Conservation (phyloP, 306 rosid species). For the Vachellia collinsii region DNA sequence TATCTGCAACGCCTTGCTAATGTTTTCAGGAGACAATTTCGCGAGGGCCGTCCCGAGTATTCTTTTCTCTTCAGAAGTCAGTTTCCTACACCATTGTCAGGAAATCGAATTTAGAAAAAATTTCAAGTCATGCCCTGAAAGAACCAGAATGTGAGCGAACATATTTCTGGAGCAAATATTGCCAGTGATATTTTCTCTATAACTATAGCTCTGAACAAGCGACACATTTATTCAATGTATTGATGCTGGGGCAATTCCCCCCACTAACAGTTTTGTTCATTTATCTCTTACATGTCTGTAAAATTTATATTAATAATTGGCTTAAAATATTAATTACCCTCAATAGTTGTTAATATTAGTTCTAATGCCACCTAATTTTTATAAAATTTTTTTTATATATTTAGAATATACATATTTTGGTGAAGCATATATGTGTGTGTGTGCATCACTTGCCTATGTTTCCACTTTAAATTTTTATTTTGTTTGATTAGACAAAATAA, state of each 20-base stretch:
- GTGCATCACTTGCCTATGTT: no score
- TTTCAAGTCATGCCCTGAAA: conserved; percentile 10
- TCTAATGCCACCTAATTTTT: no score
- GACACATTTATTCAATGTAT: no score
- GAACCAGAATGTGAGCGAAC: conserved; percentile 1
- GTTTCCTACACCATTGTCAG: conserved; percentile 50
- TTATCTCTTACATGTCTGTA: background rate
- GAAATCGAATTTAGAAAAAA: background rate
- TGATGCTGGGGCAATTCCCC: no score
- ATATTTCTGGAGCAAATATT: conserved; percentile 15
- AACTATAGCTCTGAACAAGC: background rate
- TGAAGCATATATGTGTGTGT: no score
- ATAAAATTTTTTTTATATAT: no score
- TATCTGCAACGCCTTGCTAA: conserved; percentile 63
- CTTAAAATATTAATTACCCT: no score
- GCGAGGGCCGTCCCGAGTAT: conserved; percentile 51
- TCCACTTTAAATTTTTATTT: no score
- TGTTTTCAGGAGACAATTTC: conserved; percentile 59
- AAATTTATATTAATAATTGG: no score
- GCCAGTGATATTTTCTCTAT: conserved; percentile 4
- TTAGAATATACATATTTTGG: no score
- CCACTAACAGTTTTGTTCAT: background rate
- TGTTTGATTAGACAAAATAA: no score
- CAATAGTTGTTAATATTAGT: no score
- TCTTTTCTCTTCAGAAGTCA: conserved; percentile 63